Evolutionary conservation across 75 land plant species (phyloP).

Genomic region (Sequoia sempervirens): DNA sequence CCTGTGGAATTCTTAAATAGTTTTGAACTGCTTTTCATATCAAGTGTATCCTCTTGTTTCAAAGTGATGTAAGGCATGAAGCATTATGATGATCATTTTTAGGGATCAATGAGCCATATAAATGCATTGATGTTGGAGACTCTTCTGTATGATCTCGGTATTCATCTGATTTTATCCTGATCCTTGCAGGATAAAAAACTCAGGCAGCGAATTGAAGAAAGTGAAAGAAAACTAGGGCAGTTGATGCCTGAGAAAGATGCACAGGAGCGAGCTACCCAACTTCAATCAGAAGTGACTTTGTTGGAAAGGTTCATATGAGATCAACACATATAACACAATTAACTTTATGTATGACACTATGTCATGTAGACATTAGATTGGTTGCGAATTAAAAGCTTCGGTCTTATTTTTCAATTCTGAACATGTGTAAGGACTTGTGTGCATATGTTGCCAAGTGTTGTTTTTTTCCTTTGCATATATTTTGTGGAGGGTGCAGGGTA

Average conservation of each 20-base stretch:
- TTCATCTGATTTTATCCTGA: neutral
- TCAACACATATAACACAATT: neutral
- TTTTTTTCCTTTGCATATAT: neutral
- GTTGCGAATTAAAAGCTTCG: neutral
- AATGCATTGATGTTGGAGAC: neutral
- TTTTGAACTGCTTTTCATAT: neutral
- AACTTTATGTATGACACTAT: neutral
- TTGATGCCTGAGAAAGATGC: conserved; percentile 72
- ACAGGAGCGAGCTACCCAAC: conserved; percentile 61
- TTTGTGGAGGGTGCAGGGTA: neutral
- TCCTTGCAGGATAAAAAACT: conserved; percentile 56
- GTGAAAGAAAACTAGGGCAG: conserved; percentile 62
- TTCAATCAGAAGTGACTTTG: conserved; percentile 61
- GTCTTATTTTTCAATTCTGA: neutral
- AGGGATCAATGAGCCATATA: neutral
- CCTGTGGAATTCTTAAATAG: neutral
- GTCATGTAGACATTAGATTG: neutral
- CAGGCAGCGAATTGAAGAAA: conserved; percentile 55
- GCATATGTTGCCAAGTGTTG: neutral
- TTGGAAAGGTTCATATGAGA: conserved; percentile 69
- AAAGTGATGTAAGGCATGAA: neutral
- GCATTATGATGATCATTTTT: neutral
- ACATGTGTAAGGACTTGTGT: neutral
- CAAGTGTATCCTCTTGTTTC: neutral
- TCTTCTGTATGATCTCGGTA: neutral